phyloP scores from a whole-genome alignment of 192 early-diverging fungal genomes.

The Funneliformis geosporum region DNA sequence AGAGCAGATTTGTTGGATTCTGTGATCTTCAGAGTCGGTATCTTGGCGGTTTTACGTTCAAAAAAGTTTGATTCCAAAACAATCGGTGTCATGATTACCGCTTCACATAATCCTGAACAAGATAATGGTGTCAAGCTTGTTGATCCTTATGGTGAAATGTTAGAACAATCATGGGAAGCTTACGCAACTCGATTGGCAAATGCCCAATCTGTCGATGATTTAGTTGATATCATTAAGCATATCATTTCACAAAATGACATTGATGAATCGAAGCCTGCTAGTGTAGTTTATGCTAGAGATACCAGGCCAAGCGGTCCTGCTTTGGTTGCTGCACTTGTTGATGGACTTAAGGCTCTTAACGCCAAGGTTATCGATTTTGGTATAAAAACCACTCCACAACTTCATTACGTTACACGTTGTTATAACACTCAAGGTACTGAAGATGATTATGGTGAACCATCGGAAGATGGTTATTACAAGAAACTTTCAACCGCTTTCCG shows the following conservation, averaged over 20 bases:
- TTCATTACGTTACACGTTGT: constrained; percentile 92
- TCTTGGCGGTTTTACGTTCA: constrained; percentile 90
- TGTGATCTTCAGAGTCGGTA: constrained; percentile 89
- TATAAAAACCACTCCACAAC: constrained; percentile 92
- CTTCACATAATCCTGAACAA: constrained; percentile 95
- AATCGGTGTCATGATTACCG: constrained; percentile 98
- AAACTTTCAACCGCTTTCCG: constrained; percentile 88
- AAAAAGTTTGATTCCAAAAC: constrained; percentile 78
- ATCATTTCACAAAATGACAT: constrained; percentile 72
- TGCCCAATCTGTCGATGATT: constrained; percentile 64
- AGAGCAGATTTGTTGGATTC: constrained; percentile 88
- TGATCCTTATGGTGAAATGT: constrained; percentile 98
- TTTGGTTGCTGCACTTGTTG: constrained; percentile 77
- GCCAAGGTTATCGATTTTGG: constrained; percentile 78
- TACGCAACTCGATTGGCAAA: constrained; percentile 92
- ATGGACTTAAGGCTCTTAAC: constrained; percentile 76
- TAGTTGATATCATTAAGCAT: constrained; percentile 60
- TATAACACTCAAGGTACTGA: constrained; percentile 77
- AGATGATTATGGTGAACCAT: constrained; percentile 85
- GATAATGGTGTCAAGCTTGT: constrained; percentile 99
- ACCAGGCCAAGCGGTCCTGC: constrained; percentile 88
- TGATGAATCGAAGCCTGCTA: constrained; percentile 63
- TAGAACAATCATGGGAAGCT: constrained; percentile 91
- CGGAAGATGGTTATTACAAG: constrained; percentile 87
- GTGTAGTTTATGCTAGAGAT: constrained; percentile 87